Base-by-base conservation (phyloP, 2,329 filamentous ascomycete species). In the Sphaerostilbella broomeana region DNA sequence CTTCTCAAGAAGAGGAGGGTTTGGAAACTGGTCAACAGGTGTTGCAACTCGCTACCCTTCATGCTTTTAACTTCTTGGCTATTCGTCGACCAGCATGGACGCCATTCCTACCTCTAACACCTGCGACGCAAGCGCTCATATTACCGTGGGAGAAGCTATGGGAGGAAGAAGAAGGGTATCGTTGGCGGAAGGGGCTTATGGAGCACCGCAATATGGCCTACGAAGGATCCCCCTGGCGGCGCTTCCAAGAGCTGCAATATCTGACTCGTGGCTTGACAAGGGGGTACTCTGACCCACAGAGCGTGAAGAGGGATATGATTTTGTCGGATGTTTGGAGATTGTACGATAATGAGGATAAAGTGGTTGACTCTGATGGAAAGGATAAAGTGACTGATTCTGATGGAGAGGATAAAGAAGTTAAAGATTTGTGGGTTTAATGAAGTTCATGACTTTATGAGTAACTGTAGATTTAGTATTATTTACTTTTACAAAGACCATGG, bases 41-140 rank as follows among this genome's bases (percentile, higher is more conserved):
- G n/a, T 40, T 55, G 0, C 51, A 50, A 6, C 48, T 55, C 7
- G 52, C 52, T 15, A 47, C 43, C 3, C 44, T 55, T 1, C 50
- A 54, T 28, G 51, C 52, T 4, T 51, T 53, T 35, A 48, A 51
- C n/a, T 47, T 45, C 7, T 43, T 54, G 3, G 52, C 48, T 20
- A 42, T 54, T 31, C 42, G 43, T 6, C 46, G 49, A 4, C 46
- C 44, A 2, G 47, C 48, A 10, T 51, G 50, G 43, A 46, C 43
- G 4, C 47, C 47, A 1, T 50, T 47, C 19, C 35, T 53, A 1
- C 41, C 51, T 0, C 38, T 55, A 1, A 38, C 51, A 2, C 29
- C 42, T 0, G 25, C 33, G 0, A 19, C 48, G 1, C 34, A 50
- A 29, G 35, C 34, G 6, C 36, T 46, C 6, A 41, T 55, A 22